These are phyloP conservation scores for Backusella morwellensis DNA, from an alignment of 192 early-diverging fungal genomes.

Conservation along the genomic window DNA sequence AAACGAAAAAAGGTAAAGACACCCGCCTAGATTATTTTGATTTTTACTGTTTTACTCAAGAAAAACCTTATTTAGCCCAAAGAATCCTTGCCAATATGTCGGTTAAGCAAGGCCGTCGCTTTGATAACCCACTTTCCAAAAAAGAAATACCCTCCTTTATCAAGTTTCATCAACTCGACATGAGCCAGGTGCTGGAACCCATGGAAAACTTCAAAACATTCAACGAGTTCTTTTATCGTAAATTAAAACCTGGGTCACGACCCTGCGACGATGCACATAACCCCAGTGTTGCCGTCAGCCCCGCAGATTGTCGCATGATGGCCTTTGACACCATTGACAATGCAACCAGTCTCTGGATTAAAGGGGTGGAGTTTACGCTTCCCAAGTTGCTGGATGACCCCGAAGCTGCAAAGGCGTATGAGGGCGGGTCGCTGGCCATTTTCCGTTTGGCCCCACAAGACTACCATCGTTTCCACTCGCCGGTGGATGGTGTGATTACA, in stretches of 20 bases:
- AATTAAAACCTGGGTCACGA: constrained; percentile 66
- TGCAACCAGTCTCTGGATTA: constrained; percentile 78
- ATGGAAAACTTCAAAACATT: constrained; percentile 68
- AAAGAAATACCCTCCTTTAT: constrained; percentile 72
- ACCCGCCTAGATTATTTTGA: neutral
- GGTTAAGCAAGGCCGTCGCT: constrained; percentile 69
- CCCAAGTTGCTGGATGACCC: constrained; percentile 54
- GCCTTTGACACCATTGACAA: constrained; percentile 63
- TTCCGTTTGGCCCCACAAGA: constrained; percentile 84
- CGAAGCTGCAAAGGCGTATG: constrained; percentile 45
- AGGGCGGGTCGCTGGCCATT: constrained; percentile 64
- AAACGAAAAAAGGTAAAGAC: constrained; percentile 36
- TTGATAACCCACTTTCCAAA: constrained; percentile 58
- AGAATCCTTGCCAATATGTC: constrained; percentile 50
- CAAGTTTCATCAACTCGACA: constrained; percentile 64
- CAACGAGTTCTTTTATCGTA: constrained; percentile 87
- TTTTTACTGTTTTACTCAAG: neutral
- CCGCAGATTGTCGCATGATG: constrained; percentile 75
- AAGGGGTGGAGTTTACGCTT: constrained; percentile 70
- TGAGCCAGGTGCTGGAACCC: constrained; percentile 68
- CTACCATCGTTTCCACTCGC: constrained; percentile 78
- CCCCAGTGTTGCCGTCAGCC: constrained; percentile 57
- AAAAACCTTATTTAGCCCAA: constrained; percentile 23
- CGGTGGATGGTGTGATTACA: constrained; percentile 64
- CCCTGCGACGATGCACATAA: constrained; percentile 41